Percentiles rank a stretch among this genome's conserved stretches.
These are phyloP conservation scores for Heterobasidion occidentale DNA, from an alignment of 1,284 basidiomycete genomes.

Conservation along the genomic window DNA sequence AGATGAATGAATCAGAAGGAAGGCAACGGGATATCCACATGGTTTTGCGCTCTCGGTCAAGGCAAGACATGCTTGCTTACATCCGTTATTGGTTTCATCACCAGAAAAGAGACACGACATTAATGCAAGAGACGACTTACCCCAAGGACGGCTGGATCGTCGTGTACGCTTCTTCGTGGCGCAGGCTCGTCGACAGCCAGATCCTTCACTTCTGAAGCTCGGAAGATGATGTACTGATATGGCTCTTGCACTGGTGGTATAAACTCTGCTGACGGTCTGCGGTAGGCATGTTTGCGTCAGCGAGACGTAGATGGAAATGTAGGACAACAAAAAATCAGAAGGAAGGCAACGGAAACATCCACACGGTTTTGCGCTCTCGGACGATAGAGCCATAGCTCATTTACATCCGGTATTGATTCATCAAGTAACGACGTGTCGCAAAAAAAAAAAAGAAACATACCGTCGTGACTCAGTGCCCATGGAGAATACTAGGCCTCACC, in stretches of 20 bases:
- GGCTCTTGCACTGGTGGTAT: conserved; percentile 73
- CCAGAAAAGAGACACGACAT: conserved; percentile 6
- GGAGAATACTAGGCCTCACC: conserved; percentile 56
- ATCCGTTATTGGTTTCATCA: conserved; percentile 46
- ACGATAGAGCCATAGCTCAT: conserved; percentile 39
- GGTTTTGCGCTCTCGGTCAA: conserved; percentile 45
- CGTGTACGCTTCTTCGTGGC: conserved; percentile 55
- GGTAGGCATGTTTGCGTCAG: conserved; percentile 13
- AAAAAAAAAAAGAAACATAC: conserved; percentile 37
- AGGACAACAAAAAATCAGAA: conserved; percentile 36
- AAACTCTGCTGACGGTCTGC: conserved; percentile 61
- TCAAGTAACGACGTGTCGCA: conserved; percentile 17
- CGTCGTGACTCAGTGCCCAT: conserved; percentile 84
- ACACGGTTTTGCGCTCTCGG: conserved; percentile 71
- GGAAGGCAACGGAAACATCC: conserved; percentile 72
- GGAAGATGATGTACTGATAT: conserved; percentile 78
- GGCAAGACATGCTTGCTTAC: conserved; percentile 32
- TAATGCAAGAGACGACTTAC: conserved; percentile 34
- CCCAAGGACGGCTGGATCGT: conserved; percentile 71
- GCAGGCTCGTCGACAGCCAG: conserved; percentile 64
- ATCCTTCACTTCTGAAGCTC: conserved; percentile 77
- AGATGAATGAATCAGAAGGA: conserved; percentile 36
- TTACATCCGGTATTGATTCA: conserved; percentile 62
- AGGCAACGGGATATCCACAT: conserved; percentile 56
- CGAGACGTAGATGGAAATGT: conserved; percentile 3